Evolutionary conservation across 768 basidiomycete species (phyloP), one percentile per base, ranked within the genome.

Genomic region (Rhodotorula graminis): DNA sequence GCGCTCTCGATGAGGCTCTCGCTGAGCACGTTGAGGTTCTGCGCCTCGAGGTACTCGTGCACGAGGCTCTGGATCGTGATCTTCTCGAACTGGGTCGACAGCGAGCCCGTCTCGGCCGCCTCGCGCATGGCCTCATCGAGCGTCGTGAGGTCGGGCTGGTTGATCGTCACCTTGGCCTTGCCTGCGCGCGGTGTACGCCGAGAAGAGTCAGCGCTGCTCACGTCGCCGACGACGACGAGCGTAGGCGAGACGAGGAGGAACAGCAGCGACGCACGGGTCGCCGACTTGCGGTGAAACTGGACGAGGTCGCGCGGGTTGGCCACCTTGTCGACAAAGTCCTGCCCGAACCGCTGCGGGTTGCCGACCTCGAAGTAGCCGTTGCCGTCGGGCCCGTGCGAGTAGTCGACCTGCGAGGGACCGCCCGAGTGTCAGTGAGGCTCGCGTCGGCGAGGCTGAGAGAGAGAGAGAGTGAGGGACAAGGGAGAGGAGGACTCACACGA

Each of bases 301-400:
- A 99, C 86, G 33, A 96, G 86, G 79, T 98, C 95, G 40, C 92
- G 86, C 25, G 96, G 95, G 79, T 99, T 99, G 19, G 96, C 96
- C 49, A 98, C 86, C 31, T 86, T 86, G 2, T 91, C 92, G 75
- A 88, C 86, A 81, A 97, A 97, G 80, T 95, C 91, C 80, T 95
- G 93, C 2, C 96, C 95, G 80, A 99, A 96, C 18, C 96, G 89
- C 64, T 95, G 89, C 33, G 95, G 94, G 80, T 99, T 99, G 65
- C 90, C 92, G 82, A 92, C 92, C 77, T 92, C 90, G 68, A 72
- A 78, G 40, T 94, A 91, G 0, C 92, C 94, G 79, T 95, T 92
- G 27, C 95, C 92, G n/a, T 65, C 53, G 8, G 67, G 65, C 0
- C 67, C 64, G 29, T 62, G 90, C 89, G 73, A 53, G 69, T 64